Base-by-base conservation (phyloP, 1,284 basidiomycete species). In the Cryptococcus sp. region DNA sequence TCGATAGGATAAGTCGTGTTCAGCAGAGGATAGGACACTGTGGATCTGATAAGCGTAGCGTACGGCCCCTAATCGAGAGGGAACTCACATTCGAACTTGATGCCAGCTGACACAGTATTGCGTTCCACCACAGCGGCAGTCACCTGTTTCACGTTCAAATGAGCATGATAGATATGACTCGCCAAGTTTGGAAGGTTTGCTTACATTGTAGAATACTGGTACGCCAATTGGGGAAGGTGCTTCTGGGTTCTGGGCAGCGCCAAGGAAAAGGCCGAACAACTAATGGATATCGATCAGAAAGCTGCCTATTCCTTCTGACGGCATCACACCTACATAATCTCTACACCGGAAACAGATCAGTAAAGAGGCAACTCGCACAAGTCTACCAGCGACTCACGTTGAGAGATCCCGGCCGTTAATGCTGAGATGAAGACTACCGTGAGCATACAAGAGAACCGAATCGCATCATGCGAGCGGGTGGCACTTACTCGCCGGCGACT, bases 161-260 rank as follows among this genome's bases (percentile, higher is more conserved):
- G 20, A 20, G 27, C 49, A 31, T 23, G 6, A 19, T 22, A 38
- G 11, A 16, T 38, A 2, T n/a, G 20, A 16, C 39, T n/a, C 3
- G 13, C 17, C n/a, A 13, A 2, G 3, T 5, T 5, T 10, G 16
- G 6, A 31, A 19, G 19, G 6, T 13, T 2, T 35, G 31, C 54
- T 42, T 16, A 56, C 54, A 41, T 59, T 59, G 47, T 59, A 59
- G 11, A 50, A 53, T 3, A 59, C 38, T 7, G 57, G 57, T 19
- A 13, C 16, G 35, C 57, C 57, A n/a, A 53, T 55, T 5, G 49
- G 51, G 11, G 27, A 40, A 17, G 52, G 51, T 4, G 41, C 54
- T 3, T 42, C 41, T 6, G 44, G 35, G 22, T 45, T n/a, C 25
- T 47, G 27, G 25, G 20, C 50, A 5, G 27, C 23, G n/a, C 47